A percentile compares a stretch with the other conserved stretches of the same genome.
Conservation (phyloP, 2,329 filamentous ascomycete species). For the Xylaria hypoxylon region DNA sequence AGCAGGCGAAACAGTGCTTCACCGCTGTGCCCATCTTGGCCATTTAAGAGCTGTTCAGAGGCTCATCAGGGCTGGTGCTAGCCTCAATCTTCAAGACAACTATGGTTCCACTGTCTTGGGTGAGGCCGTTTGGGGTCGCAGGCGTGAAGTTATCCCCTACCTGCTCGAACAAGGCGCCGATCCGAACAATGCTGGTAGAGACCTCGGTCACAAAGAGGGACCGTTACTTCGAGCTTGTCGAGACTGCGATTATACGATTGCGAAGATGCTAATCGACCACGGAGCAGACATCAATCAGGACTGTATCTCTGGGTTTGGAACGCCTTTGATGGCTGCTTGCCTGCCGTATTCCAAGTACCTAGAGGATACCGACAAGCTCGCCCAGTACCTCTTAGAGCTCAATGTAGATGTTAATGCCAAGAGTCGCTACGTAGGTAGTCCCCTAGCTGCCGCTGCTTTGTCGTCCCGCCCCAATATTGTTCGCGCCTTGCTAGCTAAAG, state of each 20-base stretch:
- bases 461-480: conserved; percentile 8
- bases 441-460: conserved; percentile 17
- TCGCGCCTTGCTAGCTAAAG: conserved; percentile 8
- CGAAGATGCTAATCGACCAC: conserved; percentile 18
- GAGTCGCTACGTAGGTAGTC: conserved; percentile 19
- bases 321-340: conserved; percentile 20
- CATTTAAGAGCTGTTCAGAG: conserved; percentile 15
- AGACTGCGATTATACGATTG: background rate
- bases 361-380: conserved; percentile 17
- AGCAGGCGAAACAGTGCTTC: conserved; percentile 13
- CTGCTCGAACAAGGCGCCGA: conserved; percentile 19
- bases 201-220: background rate
- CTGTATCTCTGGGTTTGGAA: conserved; percentile 14
- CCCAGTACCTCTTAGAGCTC: conserved; percentile 5
- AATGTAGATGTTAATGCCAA: conserved; percentile 2
- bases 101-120: background rate
- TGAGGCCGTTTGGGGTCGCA: background rate
- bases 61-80: conserved; percentile 20
- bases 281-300: conserved; percentile 17
- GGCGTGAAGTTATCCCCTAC: conserved; percentile 7
- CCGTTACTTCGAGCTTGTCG: conserved; percentile 18
- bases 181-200: background rate
- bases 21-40: background rate
- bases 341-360: conserved; percentile 3
- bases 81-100: background rate